phyloP scores from a whole-genome alignment of 2,329 filamentous ascomycete species.

The Neonectria sp. region DNA sequence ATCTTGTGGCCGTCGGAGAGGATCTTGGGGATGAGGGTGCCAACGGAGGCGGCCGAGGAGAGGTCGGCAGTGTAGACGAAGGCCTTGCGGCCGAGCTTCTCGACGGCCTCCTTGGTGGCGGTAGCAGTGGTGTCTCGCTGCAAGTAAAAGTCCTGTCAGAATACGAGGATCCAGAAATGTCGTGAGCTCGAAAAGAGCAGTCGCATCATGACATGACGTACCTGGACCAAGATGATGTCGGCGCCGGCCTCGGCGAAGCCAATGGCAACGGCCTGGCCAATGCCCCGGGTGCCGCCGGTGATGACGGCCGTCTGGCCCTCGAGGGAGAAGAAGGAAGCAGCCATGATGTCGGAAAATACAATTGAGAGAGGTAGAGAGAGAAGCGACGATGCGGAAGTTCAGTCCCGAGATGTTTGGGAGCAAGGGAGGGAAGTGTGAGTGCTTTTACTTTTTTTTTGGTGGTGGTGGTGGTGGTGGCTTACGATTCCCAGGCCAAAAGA shows the following conservation, averaged over 20 bases:
- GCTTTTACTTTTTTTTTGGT: slow-evolving; percentile 17
- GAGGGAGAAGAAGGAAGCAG: slow-evolving; percentile 65
- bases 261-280: slow-evolving; percentile 70
- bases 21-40: slow-evolving; percentile 72
- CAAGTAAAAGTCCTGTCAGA: slow-evolving; percentile 10
- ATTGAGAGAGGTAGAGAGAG: background rate
- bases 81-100: slow-evolving; percentile 76
- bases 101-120: slow-evolving; percentile 73
- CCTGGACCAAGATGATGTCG: slow-evolving; percentile 70
- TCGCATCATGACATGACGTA: slow-evolving; percentile 43
- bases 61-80: slow-evolving; percentile 81
- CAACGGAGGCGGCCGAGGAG: slow-evolving; percentile 71
- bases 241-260: slow-evolving; percentile 72
- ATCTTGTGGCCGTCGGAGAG: slow-evolving; percentile 76
- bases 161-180: too few species aligned
- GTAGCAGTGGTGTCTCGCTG: slow-evolving; percentile 61
- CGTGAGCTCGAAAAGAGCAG: background rate
- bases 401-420: slow-evolving; percentile 14
- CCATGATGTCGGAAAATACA: slow-evolving; percentile 47
- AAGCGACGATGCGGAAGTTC: slow-evolving; percentile 14
- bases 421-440: slow-evolving; percentile 14
- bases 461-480: background rate
- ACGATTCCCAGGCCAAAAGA: slow-evolving; percentile 3
- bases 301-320: slow-evolving; percentile 70
- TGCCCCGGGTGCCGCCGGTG: slow-evolving; percentile 71